Conservation (phyloP, 495 filamentous ascomycete species). For the Tuber brumale region DNA sequence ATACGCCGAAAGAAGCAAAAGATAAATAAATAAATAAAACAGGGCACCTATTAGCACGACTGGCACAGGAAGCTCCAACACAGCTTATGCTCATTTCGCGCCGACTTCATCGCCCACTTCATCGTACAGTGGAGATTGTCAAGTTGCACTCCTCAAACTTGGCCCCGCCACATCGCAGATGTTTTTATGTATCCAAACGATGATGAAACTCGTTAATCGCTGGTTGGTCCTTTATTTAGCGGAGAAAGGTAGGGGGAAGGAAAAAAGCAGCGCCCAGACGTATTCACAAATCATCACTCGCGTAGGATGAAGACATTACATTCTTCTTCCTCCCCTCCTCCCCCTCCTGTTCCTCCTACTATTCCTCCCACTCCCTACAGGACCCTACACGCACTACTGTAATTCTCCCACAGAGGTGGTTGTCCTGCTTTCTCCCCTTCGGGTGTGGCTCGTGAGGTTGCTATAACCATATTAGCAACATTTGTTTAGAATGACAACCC, state of each 20-base stretch:
- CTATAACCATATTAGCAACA: neutral
- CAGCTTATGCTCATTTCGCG: neutral
- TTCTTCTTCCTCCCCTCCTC: neutral
- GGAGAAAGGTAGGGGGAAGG: neutral
- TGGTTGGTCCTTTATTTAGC: neutral
- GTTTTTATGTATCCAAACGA: neutral
- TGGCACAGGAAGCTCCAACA: neutral
- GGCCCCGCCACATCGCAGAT: neutral
- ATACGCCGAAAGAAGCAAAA: neutral
- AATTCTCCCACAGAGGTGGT: neutral
- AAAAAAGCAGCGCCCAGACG: neutral
- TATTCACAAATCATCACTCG: conserved; percentile 4
- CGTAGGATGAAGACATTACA: neutral
- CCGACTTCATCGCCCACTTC: neutral
- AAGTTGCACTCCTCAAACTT: neutral
- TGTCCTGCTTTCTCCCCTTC: neutral
- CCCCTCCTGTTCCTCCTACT: neutral
- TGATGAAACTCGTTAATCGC: neutral
- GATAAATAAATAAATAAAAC: neutral
- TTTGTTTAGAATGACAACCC: neutral
- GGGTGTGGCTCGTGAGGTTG: neutral
- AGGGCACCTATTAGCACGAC: neutral
- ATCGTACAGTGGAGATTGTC: neutral
- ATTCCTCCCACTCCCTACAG: neutral
- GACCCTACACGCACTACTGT: neutral